Evolutionary conservation across 768 basidiomycete species (phyloP), one percentile per base, ranked within the genome.

Genomic region (Pulveroboletus ravenelii): DNA sequence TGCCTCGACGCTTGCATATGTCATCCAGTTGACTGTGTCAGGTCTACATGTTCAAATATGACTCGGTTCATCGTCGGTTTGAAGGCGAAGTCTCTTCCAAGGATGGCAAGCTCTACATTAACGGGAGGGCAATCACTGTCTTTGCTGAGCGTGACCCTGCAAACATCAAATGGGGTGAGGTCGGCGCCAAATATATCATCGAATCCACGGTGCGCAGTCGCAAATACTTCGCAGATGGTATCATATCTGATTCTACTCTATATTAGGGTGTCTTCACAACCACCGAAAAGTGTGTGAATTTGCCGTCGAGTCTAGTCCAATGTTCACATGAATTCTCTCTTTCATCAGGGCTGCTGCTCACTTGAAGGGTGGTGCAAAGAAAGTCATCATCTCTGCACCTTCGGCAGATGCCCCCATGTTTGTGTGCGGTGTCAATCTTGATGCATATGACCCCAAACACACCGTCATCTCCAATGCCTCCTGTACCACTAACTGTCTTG

Each of bases 11-110:
- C 6, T 32, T 30, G 13, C 18, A 17, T 32, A 10, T 18, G n/a
- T 35, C 29, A 10, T 39, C 14, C 18, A 37, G 29, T 53, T 58
- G 31, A 59, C 17, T 17, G 30, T 47, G 17, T 18, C 51, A 91
- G 89, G 87, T 93, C 68, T 96, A 96, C 82, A 93, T 96, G 92
- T 94, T 96, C 88, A 95, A 93, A 78, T 94, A 83, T 67, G 92
- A 94, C 70, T 88, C 92, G 50, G 89, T 92, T 56, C 92, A 95
- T 74, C 87, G 93, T 46, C 84, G 87, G 68, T 98, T 87, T 83
- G 85, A 89, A 67, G 95, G 94, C 56, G 70, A 80, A 42, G 80
- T 95, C 61, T 78, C 84, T 70, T 71, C 77, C 71, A 85, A 87
- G 76, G 88, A 91, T 60, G 91, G 89, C 62, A 95, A 97, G 74